Base-by-base conservation (phyloP, 129 eudicot species). In the Ambrosia trifida region DNA sequence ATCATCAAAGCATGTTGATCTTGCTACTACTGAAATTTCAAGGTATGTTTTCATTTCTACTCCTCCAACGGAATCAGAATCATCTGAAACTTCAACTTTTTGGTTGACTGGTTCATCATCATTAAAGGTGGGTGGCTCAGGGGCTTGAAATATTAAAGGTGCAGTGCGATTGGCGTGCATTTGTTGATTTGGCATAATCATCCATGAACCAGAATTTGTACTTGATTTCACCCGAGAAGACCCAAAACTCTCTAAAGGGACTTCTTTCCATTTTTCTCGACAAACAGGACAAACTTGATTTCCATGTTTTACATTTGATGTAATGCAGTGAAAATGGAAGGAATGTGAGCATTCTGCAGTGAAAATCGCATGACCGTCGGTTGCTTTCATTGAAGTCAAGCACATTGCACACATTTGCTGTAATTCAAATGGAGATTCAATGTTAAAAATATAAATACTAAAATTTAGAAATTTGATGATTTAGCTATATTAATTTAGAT, bases 331-430 rank as follows among this genome's bases (percentile, higher is more conserved):
- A 69, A 93, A 93, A 78, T 93, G 98, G 79, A 93, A 92, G 20
- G 98, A 72, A 75, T 92, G 98, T 2, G 98, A 86, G 82, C 98
- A 92, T 78, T 92, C 98, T 52, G 98, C 98, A 13, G 98, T 92
- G 75, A 92, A 92, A 56, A 92, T 86, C 35, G 98, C 98, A 41
- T 93, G 98, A 61, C 96, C 98, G 0, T 83, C 84, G 53, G 89
- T 89, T 14, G 96, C 32, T 67, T 77, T 87, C 88, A 92, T 83
- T 24, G 86, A 32, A n/a, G 74, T 81, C 82, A 92, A 76, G 77
- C 98, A 92, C 83, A 92, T 92, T 64, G 98, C 91, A 82, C 98
- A 92, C 16, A 75, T 83, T 4, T 16, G 73, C 98, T 92, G 95
- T 79, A 79, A 76, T 20, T 14, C 18, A 18, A 56, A 69, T 68